These are phyloP conservation scores for Phytophthora tentaculata DNA, from an alignment of 352 stramenopile species.

Conservation along the genomic window DNA sequence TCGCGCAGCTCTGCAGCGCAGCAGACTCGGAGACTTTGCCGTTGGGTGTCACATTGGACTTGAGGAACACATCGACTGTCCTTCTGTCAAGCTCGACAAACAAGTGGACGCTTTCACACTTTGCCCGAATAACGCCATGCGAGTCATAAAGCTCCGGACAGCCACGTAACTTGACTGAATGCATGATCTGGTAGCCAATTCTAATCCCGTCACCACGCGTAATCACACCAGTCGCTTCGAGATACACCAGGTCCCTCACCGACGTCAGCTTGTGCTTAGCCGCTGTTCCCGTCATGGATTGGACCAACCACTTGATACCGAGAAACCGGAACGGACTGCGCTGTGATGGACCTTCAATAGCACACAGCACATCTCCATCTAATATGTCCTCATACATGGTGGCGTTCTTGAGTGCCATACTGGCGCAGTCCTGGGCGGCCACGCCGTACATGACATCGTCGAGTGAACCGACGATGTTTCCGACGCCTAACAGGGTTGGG, in stretches of 20 bases:
- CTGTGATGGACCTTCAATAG: conserved; percentile 58
- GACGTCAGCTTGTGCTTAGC: conserved; percentile 49
- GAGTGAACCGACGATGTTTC: conserved; percentile 45
- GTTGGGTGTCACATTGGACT: conserved; percentile 37
- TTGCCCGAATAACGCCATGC: conserved; percentile 41
- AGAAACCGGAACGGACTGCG: conserved; percentile 72
- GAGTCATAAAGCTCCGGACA: conserved; percentile 46
- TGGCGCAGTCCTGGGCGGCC: conserved; percentile 56
- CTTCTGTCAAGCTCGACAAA: conserved; percentile 41
- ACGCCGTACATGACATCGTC: conserved; percentile 72
- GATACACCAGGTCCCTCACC: conserved; percentile 64
- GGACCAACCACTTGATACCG: conserved; percentile 74
- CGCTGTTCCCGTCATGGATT: conserved; percentile 44
- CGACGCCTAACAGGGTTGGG: conserved; percentile 49
- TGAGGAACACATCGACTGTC: conserved; percentile 51
- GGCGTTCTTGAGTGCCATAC: conserved; percentile 62
- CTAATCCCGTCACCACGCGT: conserved; percentile 52
- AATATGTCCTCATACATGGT: conserved; percentile 53
- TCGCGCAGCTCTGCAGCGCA: conserved; percentile 40
- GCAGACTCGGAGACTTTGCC: conserved; percentile 38
- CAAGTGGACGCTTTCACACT: conserved; percentile 50
- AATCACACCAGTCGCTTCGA: conserved; percentile 71
- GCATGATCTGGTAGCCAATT: conserved; percentile 72
- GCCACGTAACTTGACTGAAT: conserved; percentile 56
- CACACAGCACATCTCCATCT: conserved; percentile 61